Evolutionary conservation across 345 rosid genomes (phyloP).

Genomic region (Brassica nigra): DNA sequence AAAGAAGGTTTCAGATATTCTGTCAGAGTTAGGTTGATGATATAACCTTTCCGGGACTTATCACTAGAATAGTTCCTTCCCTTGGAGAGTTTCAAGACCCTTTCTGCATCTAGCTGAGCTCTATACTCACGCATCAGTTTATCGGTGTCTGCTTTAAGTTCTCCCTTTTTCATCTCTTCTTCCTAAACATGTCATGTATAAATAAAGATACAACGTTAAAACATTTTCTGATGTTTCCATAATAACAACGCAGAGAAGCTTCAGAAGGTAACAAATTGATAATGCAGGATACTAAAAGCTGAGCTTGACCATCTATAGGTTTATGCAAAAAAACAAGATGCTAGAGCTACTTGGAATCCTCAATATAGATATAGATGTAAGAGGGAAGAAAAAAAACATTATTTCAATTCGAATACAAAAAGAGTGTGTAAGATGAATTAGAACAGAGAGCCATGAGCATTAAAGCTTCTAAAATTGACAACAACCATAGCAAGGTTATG

Average conservation of each 20-base stretch:
- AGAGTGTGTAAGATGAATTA: constrained; percentile 9
- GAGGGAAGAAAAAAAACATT: background rate
- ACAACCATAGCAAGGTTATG: background rate
- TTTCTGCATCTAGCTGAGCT: constrained; percentile 98
- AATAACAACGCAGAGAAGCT: constrained; percentile 5
- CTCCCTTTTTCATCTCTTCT: constrained; percentile 83
- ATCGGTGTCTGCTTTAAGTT: constrained; percentile 87
- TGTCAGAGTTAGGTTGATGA: constrained; percentile 1
- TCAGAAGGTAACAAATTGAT: background rate
- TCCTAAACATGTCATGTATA: constrained; percentile 52
- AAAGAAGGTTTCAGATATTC: background rate
- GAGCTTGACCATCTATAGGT: background rate
- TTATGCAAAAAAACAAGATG: background rate
- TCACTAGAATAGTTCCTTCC: constrained; percentile 78
- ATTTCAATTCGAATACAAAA: background rate
- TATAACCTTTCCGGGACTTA: constrained; percentile 69
- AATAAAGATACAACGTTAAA: constrained; percentile 4
- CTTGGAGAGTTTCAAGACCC: constrained; percentile 87
- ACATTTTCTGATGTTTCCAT: background rate
- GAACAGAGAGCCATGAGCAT: background rate
- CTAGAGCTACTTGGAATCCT: background rate
- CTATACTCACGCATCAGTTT: constrained; percentile 97
- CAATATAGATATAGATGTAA: background rate
- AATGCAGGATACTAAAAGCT: background rate
- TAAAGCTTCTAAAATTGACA: constrained; percentile 1